Evolutionary conservation across 2,329 filamentous ascomycete species (phyloP).

Genomic region (Ophiostoma perfectum): DNA sequence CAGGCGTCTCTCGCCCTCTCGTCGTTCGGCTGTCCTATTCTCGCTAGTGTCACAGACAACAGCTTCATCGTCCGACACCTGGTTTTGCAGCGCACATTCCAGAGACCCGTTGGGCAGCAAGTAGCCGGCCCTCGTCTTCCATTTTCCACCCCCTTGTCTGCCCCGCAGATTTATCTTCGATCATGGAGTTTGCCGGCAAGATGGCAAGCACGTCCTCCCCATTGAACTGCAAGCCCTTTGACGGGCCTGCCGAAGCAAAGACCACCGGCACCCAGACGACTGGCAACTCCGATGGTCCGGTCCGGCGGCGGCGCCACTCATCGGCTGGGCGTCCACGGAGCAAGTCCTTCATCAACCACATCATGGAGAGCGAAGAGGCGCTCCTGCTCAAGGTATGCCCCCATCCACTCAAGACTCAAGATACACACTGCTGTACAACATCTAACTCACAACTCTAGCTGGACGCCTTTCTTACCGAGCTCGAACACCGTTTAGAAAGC

Average conservation of each 20-base stretch:
- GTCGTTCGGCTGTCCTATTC: background rate
- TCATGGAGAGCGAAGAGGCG: conserved; percentile 59
- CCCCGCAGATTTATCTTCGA: background rate
- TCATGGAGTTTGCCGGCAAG: conserved; percentile 25
- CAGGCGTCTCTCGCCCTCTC: background rate
- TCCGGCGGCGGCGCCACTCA: conserved; percentile 48
- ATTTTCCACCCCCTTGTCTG: conserved; percentile 4
- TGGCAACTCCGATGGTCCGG: conserved; percentile 27
- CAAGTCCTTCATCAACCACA: conserved; percentile 54
- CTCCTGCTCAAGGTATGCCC: conserved; percentile 50
- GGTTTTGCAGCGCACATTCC: background rate
- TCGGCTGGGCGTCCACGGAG: conserved; percentile 50
- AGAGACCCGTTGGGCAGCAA: background rate
- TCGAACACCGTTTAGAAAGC: conserved; percentile 80
- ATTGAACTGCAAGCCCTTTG: conserved; percentile 19
- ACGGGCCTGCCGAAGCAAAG: conserved; percentile 35
- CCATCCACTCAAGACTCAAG: no score
- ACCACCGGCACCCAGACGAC: conserved; percentile 41
- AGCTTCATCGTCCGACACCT: background rate
- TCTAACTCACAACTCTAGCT: conserved; percentile 43
- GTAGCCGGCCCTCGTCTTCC: background rate
- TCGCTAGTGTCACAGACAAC: background rate
- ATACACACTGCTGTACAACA: background rate
- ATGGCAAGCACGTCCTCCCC: conserved; percentile 26
- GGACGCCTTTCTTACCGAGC: conserved; percentile 75